Base-by-base conservation (phyloP, 495 filamentous ascomycete species). In the Ramalina intermedia region DNA sequence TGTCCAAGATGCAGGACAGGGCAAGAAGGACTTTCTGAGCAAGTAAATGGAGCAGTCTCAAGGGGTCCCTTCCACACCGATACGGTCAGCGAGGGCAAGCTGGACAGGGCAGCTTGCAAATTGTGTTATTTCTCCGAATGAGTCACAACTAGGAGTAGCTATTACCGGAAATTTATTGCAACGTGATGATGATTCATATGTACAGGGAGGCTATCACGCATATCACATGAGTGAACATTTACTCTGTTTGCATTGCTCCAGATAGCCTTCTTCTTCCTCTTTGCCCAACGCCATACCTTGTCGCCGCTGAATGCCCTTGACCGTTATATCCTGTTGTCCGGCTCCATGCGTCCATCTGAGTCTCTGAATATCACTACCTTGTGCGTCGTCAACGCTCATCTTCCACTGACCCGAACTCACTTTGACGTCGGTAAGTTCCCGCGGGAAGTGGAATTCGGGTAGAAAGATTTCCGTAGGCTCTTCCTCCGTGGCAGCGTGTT, bases 361-460 rank as follows among this genome's bases (percentile, higher is more conserved):
- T 41, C 75, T 71, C 63, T 93, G 91, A 17, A 83, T 57, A 57
- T 75, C 67, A n/a, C 75, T 73, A 1, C 71, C 72, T 55, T 82
- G 71, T 11, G 76, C 71, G 23, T 88, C 82, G 26, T 84, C 79
- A 14, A 66, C 72, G 57, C 80, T 80, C 57, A 94, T 83, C 24
- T 80, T 76, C 89, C 88, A 96, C 58, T 90, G 91, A 1, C 93
- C 93, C 4, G 82, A 83, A 58, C 78, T 87, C 41, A 87, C 81
- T 23, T 80, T 74, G 6, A 96, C 77, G 3, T 64, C 66, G 26
- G 80, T 82, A 7, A 72, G 66, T 6, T 75, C 72, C 33, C 78
- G 76, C 5, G 93, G 90, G 61, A 96, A 98, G 66, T 96, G 91
- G 61, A 88, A 95, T 23, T 88, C 85, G 0, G 91, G 91, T 1